Conservation (phyloP, 176 grass and related monocot genomes). For the Phoenix roebelenii region DNA sequence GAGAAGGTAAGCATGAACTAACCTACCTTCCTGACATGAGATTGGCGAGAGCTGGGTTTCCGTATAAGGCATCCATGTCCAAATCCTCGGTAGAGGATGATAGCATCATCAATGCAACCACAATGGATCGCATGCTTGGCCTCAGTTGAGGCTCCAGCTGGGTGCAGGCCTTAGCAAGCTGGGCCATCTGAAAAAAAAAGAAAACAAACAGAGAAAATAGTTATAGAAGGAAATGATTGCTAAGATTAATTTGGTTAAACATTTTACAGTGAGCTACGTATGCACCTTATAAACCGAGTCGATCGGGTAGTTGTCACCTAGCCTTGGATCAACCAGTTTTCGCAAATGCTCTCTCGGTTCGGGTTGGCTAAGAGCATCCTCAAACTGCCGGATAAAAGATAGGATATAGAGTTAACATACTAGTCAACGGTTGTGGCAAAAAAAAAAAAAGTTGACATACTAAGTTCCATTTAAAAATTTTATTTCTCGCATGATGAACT, state of each 20-base stretch:
- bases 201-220: neutral
- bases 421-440: too few relatives aligned
- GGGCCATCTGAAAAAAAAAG: neutral
- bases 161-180: conserved; percentile 7
- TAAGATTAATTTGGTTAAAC: neutral
- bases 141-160: neutral
- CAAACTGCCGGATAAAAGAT: conserved; percentile 1
- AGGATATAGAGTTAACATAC: too few relatives aligned
- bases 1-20: too few relatives aligned
- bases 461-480: too few relatives aligned
- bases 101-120: conserved; percentile 1
- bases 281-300: conserved; percentile 2
- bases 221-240: neutral
- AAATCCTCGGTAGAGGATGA: conserved; percentile 1
- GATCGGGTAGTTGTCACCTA: neutral
- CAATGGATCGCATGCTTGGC: neutral
- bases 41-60: neutral
- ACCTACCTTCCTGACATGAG: conserved; percentile 10
- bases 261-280: neutral
- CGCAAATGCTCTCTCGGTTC: neutral
- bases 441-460: too few relatives aligned
- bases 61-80: too few relatives aligned
- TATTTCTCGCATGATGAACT: too few relatives aligned
- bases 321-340: too few relatives aligned
- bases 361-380: conserved; percentile 5